Conservation (phyloP, 768 basidiomycete species). For the Rhizopogon vinicolor region DNA sequence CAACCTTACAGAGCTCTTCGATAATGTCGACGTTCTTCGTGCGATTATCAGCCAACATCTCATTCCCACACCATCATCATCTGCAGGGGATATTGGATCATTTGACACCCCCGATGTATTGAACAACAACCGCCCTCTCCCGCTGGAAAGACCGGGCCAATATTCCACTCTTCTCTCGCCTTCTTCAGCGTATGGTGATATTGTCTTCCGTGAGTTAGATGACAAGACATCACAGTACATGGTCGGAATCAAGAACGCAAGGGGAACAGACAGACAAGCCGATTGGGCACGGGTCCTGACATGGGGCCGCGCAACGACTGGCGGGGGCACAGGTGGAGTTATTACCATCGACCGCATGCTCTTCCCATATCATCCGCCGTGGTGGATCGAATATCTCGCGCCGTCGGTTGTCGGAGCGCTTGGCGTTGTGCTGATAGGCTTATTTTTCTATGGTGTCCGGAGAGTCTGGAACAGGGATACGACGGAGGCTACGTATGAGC, state of each 20-base stretch:
- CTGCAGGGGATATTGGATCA: slow-evolving; percentile 15
- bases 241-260: slow-evolving; percentile 70
- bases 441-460: slow-evolving; percentile 71
- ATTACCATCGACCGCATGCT: slow-evolving; percentile 83
- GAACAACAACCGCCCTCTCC: slow-evolving; percentile 70
- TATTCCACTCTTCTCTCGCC: slow-evolving; percentile 77
- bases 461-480: slow-evolving; percentile 69
- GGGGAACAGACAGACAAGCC: slow-evolving; percentile 55
- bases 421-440: slow-evolving; percentile 57
- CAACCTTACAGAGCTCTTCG: slow-evolving; percentile 74
- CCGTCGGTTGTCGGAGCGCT: slow-evolving; percentile 57
- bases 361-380: slow-evolving; percentile 79
- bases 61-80: slow-evolving; percentile 41
- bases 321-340: slow-evolving; percentile 78
- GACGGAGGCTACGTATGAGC: slow-evolving; percentile 87
- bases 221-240: slow-evolving; percentile 45
- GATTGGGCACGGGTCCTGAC: slow-evolving; percentile 64
- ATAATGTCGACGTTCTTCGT: slow-evolving; percentile 47
- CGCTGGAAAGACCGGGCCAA: slow-evolving; percentile 63
- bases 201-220: slow-evolving; percentile 64
- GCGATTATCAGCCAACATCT: slow-evolving; percentile 74
- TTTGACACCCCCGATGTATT: slow-evolving; percentile 29
- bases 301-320: slow-evolving; percentile 76
- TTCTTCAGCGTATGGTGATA: slow-evolving; percentile 67
- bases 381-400: slow-evolving; percentile 76